Evolutionary conservation across 371 early-diverging fungal genomes (phyloP).

Genomic region (Synchytrium microbalum): DNA sequence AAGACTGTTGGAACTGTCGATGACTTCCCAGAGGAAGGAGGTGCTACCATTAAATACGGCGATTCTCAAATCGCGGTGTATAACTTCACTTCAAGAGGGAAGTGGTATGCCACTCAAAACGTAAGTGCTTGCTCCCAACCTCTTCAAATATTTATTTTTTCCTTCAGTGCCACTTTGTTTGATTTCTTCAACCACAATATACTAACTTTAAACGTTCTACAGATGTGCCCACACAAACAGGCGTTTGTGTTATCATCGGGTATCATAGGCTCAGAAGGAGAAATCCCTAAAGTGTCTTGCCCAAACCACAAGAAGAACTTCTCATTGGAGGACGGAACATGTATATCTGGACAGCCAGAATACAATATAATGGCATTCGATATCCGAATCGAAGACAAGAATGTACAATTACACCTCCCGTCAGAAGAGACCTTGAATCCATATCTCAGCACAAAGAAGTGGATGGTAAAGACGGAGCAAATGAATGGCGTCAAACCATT

Average conservation of each 20-base stretch:
- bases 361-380: constrained; percentile 45
- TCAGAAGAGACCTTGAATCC: too few relatives aligned
- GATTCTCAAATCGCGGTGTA: constrained; percentile 57
- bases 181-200: not conserved
- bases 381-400: too few relatives aligned
- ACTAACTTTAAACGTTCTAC: not conserved
- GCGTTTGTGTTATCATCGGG: constrained; percentile 57
- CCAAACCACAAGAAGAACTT: constrained; percentile 67
- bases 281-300: constrained; percentile 50
- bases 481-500: too few relatives aligned
- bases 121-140: too few relatives aligned
- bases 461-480: too few relatives aligned
- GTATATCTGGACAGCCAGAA: constrained; percentile 39
- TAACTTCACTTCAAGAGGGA: constrained; percentile 25
- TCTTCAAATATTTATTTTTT: constrained; percentile 1
- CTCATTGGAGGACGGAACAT: constrained; percentile 43
- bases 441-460: too few relatives aligned
- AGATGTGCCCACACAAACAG: constrained; percentile 64
- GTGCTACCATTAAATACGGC: constrained; percentile 47
- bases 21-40: constrained; percentile 41
- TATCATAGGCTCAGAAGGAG: constrained; percentile 36
- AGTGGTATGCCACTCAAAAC: constrained; percentile 63
- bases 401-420: too few relatives aligned
- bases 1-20: constrained; percentile 22
- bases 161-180: constrained; percentile 2